Percentiles rank a stretch among this genome's conserved stretches.
These are phyloP conservation scores for Zychaea mexicana DNA, from an alignment of 371 early-diverging fungal genomes.

Conservation along the genomic window DNA sequence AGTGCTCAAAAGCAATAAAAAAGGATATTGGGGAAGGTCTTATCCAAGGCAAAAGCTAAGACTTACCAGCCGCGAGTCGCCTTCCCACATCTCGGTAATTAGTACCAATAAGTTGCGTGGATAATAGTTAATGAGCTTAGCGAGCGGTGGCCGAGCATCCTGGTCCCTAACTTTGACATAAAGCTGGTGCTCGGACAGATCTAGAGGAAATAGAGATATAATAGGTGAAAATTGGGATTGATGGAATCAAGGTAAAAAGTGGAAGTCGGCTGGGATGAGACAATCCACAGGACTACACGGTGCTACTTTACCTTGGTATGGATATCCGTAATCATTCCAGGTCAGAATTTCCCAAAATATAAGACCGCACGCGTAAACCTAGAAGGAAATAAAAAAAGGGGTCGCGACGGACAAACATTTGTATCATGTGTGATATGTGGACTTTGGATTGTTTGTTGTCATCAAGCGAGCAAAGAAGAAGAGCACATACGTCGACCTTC, in stretches of 20 bases:
- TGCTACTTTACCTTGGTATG: slow-evolving; percentile 58
- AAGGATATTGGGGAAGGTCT: no score
- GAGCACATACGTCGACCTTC: slow-evolving; percentile 51
- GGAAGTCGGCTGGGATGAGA: no score
- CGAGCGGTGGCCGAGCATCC: slow-evolving; percentile 61
- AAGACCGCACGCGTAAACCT: slow-evolving; percentile 75
- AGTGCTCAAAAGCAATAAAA: no score
- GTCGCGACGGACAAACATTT: not conserved
- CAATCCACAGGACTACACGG: no score
- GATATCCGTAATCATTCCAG: slow-evolving; percentile 75
- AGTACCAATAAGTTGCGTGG: slow-evolving; percentile 62
- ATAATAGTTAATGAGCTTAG: slow-evolving; percentile 53
- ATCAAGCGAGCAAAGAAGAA: no score
- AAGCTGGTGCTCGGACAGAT: slow-evolving; percentile 36
- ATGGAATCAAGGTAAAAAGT: not conserved
- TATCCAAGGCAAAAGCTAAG: no score
- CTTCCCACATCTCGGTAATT: slow-evolving; percentile 77
- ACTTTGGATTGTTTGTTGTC: not conserved
- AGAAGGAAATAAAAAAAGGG: no score
- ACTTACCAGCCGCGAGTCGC: slow-evolving; percentile 54
- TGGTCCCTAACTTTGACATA: slow-evolving; percentile 62
- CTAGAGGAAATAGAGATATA: slow-evolving; percentile 11
- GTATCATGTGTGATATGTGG: not conserved
- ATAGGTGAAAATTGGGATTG: no score
- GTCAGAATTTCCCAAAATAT: slow-evolving; percentile 83